These are phyloP conservation scores for Vigna trinervia DNA, from an alignment of 306 rosid species.

Conservation along the genomic window DNA sequence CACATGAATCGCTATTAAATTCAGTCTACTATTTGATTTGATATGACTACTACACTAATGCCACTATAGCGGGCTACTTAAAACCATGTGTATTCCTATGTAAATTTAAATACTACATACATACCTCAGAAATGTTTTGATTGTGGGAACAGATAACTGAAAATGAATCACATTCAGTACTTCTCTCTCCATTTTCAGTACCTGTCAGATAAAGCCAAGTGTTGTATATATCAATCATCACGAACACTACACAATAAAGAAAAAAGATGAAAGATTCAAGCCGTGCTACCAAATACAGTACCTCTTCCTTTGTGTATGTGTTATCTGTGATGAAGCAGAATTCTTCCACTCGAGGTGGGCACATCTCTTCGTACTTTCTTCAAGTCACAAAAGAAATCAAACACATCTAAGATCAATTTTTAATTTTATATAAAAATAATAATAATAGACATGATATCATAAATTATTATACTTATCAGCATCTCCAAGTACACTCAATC, in stretches of 20 bases:
- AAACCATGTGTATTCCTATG: background rate
- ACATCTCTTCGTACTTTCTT: conserved; percentile 89
- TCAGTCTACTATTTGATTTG: too few relatives aligned
- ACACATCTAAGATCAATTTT: conserved; percentile 33
- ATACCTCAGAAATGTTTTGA: conserved; percentile 90
- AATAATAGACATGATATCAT: background rate
- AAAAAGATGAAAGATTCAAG: conserved; percentile 11
- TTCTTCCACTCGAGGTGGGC: conserved; percentile 82
- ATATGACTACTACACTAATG: too few relatives aligned
- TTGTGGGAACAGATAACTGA: conserved; percentile 79
- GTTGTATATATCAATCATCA: conserved; percentile 6
- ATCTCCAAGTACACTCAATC: conserved; percentile 31
- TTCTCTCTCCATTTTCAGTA: conserved; percentile 77
- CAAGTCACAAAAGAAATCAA: conserved; percentile 43
- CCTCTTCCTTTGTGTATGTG: conserved; percentile 83
- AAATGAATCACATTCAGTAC: conserved; percentile 68
- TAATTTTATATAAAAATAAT: background rate
- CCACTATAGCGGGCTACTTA: background rate
- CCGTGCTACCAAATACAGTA: conserved; percentile 38
- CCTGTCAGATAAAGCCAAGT: conserved; percentile 53
- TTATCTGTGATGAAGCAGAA: conserved; percentile 90
- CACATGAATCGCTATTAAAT: too few relatives aligned
- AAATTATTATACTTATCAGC: conserved; percentile 7
- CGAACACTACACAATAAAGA: background rate
- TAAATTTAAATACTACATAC: conserved; percentile 38